These are phyloP conservation scores for Candida golubevii DNA, from an alignment of 805 yeast species.

Conservation along the genomic window DNA sequence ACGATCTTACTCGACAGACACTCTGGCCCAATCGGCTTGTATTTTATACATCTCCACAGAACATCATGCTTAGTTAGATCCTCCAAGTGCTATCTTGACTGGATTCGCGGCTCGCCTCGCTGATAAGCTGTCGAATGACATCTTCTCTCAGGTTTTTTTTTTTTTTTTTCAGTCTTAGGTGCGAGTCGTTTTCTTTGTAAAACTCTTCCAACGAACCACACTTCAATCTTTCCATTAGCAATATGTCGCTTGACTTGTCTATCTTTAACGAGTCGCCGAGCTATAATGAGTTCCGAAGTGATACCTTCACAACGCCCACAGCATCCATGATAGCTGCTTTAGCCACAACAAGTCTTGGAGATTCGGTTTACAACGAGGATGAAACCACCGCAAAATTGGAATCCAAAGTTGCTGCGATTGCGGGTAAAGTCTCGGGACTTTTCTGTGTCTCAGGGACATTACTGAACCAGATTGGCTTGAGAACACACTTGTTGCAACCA, in stretches of 20 bases:
- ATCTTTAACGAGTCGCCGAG: conserved; percentile 12
- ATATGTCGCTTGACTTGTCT: conserved; percentile 12
- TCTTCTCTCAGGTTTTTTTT: too few relatives aligned
- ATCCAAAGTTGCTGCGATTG: conserved; percentile 27
- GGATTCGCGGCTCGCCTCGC: too few relatives aligned
- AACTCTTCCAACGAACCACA: not conserved
- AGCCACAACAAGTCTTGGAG: conserved; percentile 33
- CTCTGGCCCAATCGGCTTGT: too few relatives aligned
- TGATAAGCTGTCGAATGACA: too few relatives aligned
- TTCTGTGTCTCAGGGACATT: conserved; percentile 42
- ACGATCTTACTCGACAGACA: too few relatives aligned
- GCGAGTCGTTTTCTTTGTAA: not conserved
- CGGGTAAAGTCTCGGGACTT: conserved; percentile 39
- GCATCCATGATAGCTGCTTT: conserved; percentile 15
- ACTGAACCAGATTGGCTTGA: conserved; percentile 38
- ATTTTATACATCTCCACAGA: too few relatives aligned
- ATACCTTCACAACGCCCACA: conserved; percentile 22
- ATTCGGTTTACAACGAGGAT: conserved; percentile 42
- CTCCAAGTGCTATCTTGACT: too few relatives aligned
- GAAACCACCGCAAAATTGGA: conserved; percentile 31
- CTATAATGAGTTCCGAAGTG: conserved; percentile 17
- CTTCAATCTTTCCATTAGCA: not conserved
- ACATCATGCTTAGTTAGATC: too few relatives aligned
- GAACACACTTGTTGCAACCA: conserved; percentile 39
- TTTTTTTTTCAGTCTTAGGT: not conserved